Percentiles rank a stretch among this genome's conserved stretches.
Conservation (phyloP, 1,139 yeast genomes). For the Magnusiomyces suaveolens region DNA sequence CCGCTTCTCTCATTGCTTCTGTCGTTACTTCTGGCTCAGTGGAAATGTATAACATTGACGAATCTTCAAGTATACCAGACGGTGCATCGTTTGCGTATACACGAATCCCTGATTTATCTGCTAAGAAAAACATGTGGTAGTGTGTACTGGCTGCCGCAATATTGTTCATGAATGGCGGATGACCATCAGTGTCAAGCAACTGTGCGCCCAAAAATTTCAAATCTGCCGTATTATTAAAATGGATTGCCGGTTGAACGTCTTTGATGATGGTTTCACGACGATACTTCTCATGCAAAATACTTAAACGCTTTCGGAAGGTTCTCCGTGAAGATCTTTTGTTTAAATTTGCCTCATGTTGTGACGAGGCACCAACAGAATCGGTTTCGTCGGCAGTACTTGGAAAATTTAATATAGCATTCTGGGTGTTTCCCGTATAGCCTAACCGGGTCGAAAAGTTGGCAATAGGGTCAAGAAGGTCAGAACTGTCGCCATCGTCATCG, state of each 20-base stretch:
- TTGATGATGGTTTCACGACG: slow-evolving; percentile 4
- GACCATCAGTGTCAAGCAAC: slow-evolving; percentile 11
- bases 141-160: slow-evolving; percentile 18
- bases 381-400: not conserved
- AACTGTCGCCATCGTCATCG: not conserved
- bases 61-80: slow-evolving; percentile 15
- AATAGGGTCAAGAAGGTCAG: not conserved
- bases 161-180: slow-evolving; percentile 22
- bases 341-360: not conserved
- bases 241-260: slow-evolving; percentile 7
- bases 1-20: slow-evolving; percentile 19
- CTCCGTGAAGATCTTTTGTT: not conserved
- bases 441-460: not conserved
- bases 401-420: not conserved
- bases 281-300: slow-evolving; percentile 1
- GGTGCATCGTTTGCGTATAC: slow-evolving; percentile 19
- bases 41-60: slow-evolving; percentile 15
- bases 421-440: not conserved
- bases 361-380: not conserved
- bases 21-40: slow-evolving; percentile 19
- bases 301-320: not conserved
- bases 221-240: slow-evolving; percentile 12
- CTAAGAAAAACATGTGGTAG: slow-evolving; percentile 19
- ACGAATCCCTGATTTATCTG: slow-evolving; percentile 16
- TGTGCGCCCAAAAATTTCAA: slow-evolving; percentile 16